These are phyloP conservation scores for Gossypium arboreum DNA, from an alignment of 345 rosid species.

Conservation along the genomic window DNA sequence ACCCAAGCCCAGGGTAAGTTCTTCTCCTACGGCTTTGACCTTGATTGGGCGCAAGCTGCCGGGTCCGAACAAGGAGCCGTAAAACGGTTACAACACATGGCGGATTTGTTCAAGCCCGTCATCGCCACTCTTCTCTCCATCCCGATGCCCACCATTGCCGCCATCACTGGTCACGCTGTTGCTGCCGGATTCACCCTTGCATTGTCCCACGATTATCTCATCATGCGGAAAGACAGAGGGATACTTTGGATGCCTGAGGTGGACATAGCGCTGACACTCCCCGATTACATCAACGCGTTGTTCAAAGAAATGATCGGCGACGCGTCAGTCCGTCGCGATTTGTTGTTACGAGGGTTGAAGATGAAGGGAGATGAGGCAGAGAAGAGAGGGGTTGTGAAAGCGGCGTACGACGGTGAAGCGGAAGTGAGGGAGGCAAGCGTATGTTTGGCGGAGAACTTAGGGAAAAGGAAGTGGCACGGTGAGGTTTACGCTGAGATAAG, in stretches of 20 bases:
- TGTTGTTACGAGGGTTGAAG: slow-evolving; percentile 12
- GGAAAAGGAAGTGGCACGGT: slow-evolving; percentile 51
- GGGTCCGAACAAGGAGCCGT: slow-evolving; percentile 21
- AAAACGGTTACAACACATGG: slow-evolving; percentile 25
- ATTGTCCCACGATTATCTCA: slow-evolving; percentile 11
- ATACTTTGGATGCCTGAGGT: slow-evolving; percentile 52
- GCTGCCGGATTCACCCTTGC: slow-evolving; percentile 29
- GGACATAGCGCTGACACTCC: slow-evolving; percentile 42
- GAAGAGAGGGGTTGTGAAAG: slow-evolving; percentile 1
- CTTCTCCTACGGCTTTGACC: slow-evolving; percentile 88
- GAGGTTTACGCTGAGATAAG: slow-evolving; percentile 65
- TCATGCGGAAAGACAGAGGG: slow-evolving; percentile 10
- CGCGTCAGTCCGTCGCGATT: neutral
- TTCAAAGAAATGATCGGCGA: neutral
- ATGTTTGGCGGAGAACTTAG: slow-evolving; percentile 48
- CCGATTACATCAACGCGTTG: slow-evolving; percentile 39
- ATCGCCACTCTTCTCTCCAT: neutral
- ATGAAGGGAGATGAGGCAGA: slow-evolving; percentile 18
- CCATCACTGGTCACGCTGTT: slow-evolving; percentile 61
- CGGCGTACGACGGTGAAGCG: slow-evolving; percentile 1
- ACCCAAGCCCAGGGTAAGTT: slow-evolving; percentile 66
- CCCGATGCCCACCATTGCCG: slow-evolving; percentile 10
- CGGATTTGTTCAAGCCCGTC: slow-evolving; percentile 47
- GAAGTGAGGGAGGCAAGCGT: slow-evolving; percentile 18
- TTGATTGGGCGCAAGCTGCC: slow-evolving; percentile 41